phyloP scores from a whole-genome alignment of 306 rosid genomes.

The Corylus avellana region DNA sequence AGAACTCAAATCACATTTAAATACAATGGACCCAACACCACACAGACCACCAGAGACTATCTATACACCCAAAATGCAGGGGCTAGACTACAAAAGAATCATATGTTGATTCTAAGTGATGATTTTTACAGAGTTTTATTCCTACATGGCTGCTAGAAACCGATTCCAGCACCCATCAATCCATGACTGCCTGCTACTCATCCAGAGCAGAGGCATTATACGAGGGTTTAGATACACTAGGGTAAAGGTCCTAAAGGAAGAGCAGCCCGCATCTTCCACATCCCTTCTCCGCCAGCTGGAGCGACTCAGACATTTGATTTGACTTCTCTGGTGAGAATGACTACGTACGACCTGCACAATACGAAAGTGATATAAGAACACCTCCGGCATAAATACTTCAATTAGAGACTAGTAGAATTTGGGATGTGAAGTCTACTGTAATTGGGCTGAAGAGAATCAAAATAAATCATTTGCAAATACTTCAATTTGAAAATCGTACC shows the following conservation, averaged over 20 bases:
- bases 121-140: constrained; percentile 50
- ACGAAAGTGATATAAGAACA: constrained; percentile 16
- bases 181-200: constrained; percentile 66
- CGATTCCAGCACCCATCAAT: constrained; percentile 65
- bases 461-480: neutral
- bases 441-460: neutral
- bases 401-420: constrained; percentile 1
- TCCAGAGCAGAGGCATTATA: constrained; percentile 53
- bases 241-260: constrained; percentile 57
- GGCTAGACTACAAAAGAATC: constrained; percentile 73
- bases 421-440: neutral
- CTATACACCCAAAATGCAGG: constrained; percentile 77
- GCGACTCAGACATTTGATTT: constrained; percentile 70
- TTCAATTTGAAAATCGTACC: constrained; percentile 44
- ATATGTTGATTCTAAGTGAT: constrained; percentile 76
- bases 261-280: constrained; percentile 63
- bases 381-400: neutral
- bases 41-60: constrained; percentile 63
- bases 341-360: constrained; percentile 78
- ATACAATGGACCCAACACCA: constrained; percentile 54
- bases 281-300: constrained; percentile 71
- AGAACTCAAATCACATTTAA: constrained; percentile 48
- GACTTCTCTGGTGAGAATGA: constrained; percentile 82
- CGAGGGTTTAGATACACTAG: constrained; percentile 57
- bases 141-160: constrained; percentile 66